A percentile compares a stretch with the other conserved stretches of the same genome.
phyloP scores from a whole-genome alignment of 1,139 yeast genomes.

The Suhomyces bolitotheri region DNA sequence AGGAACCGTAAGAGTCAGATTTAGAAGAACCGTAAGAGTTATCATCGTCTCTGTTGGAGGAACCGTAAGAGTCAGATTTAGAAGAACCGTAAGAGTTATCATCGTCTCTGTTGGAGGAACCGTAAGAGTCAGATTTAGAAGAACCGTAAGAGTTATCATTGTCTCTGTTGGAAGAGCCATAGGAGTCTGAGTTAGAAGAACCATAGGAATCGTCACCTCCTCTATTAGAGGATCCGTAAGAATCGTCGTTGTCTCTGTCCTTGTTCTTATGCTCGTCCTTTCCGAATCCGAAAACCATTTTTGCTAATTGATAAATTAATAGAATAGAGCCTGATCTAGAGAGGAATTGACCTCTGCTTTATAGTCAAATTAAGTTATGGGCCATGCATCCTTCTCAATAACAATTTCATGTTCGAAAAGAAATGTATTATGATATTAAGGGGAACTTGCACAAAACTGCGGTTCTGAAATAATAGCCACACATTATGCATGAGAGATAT shows the following conservation, averaged over 20 bases:
- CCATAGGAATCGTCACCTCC: slow-evolving; percentile 16
- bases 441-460: too few species aligned
- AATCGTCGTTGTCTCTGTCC: slow-evolving; percentile 14
- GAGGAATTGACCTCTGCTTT: background rate
- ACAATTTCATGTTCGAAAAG: too few species aligned
- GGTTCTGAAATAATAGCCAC: too few species aligned
- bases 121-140: slow-evolving; percentile 12
- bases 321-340: background rate
- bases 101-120: slow-evolving; percentile 8
- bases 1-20: slow-evolving; percentile 15
- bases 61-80: slow-evolving; percentile 12
- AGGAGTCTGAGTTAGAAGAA: slow-evolving; percentile 15
- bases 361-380: background rate
- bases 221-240: slow-evolving; percentile 11
- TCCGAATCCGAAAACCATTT: slow-evolving; percentile 24
- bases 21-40: slow-evolving; percentile 14
- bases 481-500: too few species aligned
- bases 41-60: slow-evolving; percentile 7
- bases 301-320: slow-evolving; percentile 1
- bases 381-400: too few species aligned
- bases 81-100: slow-evolving; percentile 1
- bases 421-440: too few species aligned
- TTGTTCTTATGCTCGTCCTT: slow-evolving; percentile 19
- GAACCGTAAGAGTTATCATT: slow-evolving; percentile 14
- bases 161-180: slow-evolving; percentile 11